Base-by-base conservation (phyloP, 2,329 filamentous ascomycete species). In the Coniochaeta sp. region DNA sequence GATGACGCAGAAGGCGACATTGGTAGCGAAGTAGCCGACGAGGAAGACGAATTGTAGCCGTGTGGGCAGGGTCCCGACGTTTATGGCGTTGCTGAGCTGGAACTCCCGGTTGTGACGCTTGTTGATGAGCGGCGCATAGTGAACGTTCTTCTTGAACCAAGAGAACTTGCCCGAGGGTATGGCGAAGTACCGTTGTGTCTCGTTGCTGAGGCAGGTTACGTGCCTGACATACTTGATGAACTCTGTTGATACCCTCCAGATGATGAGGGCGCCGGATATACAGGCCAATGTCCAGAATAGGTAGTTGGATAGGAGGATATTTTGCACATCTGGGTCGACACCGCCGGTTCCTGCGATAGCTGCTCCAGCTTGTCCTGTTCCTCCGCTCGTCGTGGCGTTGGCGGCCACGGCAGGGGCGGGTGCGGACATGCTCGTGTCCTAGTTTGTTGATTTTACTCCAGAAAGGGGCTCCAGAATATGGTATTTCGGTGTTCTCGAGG, bases 41-140 rank as follows among this genome's bases (percentile, higher is more conserved):
- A 95, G 71, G 60, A 94, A 76, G 49, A 88, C 64, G 10, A 84
- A 79, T 65, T 95, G 88, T 61, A 91, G 83, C 48, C 89, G 76
- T n/a, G 86, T 87, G 0, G 89, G 89, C 16, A 95, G 71, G 0
- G 89, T 92, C 56, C 89, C 77, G 51, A 79, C 69, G 62, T 81
- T 82, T 56, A 82, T 59, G 53, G 81, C 82, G 8, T 74, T 72
- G 50, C 81, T 85, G 49, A 86, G 67, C 60, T 75, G 75, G 60
- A 87, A 76, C 65, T 87, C 83, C 60, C 81, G 74, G 69, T 94
- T 94, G 69, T 94, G 89, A 61, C 89, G 79, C 63, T 88, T 88
- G 51, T 77, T 78, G 61, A 83, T 80, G 16, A 95, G 69, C 6
- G 89, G 89, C 1, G 89, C 85, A 63, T 84, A 85, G 16, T 86